Percentiles rank a stretch among this genome's conserved stretches.
Conservation (phyloP, 306 rosid species). For the Astragalus glycyphyllos region DNA sequence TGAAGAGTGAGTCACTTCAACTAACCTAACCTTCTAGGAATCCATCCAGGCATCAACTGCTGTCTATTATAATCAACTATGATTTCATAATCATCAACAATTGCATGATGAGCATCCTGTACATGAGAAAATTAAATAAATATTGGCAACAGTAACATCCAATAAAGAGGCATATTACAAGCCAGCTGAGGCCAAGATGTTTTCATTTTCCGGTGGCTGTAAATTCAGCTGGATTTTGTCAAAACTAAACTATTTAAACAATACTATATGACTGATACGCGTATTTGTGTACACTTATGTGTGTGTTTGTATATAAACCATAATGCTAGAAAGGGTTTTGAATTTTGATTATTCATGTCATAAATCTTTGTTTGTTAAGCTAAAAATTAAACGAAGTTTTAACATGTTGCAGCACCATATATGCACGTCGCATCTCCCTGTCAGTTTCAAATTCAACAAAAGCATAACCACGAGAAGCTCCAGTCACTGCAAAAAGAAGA, state of each 20-base stretch:
- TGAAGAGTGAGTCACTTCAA: constrained; percentile 42
- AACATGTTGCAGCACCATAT: constrained; percentile 57
- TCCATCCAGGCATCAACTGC: constrained; percentile 94
- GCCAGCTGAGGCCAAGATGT: constrained; percentile 21
- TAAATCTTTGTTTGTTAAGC: not conserved
- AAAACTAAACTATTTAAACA: constrained; percentile 1
- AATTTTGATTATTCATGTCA: not conserved
- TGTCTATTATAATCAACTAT: constrained; percentile 88
- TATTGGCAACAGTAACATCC: constrained; percentile 5
- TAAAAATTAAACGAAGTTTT: constrained; percentile 6
- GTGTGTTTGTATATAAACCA: not conserved
- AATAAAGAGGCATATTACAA: constrained; percentile 15
- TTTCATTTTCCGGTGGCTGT: constrained; percentile 1
- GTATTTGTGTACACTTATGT: not conserved
- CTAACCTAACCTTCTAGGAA: constrained; percentile 94
- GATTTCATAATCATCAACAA: constrained; percentile 78
- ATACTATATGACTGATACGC: not conserved
- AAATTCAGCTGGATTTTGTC: constrained; percentile 7
- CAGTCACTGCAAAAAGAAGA: constrained; percentile 63
- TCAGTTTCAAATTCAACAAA: constrained; percentile 88
- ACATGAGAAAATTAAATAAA: constrained; percentile 32
- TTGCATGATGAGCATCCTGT: constrained; percentile 89
- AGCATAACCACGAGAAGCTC: constrained; percentile 93
- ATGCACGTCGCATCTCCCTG: constrained; percentile 81
- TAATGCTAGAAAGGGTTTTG: constrained; percentile 4